These are phyloP conservation scores for Scedosporium dehoogii DNA, from an alignment of 2,329 filamentous ascomycete species.

Conservation along the genomic window DNA sequence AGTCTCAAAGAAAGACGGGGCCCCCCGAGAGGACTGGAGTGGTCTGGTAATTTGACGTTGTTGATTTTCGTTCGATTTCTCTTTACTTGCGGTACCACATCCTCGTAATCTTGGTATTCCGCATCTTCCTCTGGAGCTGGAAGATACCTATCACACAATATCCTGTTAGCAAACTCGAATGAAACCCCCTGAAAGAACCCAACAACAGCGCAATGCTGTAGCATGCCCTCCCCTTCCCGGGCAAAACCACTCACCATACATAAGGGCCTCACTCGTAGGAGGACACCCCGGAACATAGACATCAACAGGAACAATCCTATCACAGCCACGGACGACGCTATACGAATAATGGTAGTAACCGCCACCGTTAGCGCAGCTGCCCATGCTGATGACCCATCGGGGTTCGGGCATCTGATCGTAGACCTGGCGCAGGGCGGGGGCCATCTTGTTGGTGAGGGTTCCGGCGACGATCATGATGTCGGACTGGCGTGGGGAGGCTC, in stretches of 20 bases:
- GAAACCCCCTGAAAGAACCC: background rate
- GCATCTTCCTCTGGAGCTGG: conserved; percentile 69
- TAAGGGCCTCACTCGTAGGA: conserved; percentile 49
- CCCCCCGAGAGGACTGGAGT: too few species aligned
- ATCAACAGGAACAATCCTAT: conserved; percentile 69
- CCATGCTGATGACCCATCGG: conserved; percentile 77
- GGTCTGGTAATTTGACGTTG: background rate
- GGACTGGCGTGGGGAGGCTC: conserved; percentile 76
- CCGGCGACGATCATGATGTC: conserved; percentile 93
- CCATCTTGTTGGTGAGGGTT: conserved; percentile 95
- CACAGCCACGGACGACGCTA: conserved; percentile 64
- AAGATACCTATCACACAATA: conserved; percentile 39
- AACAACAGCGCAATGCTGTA: background rate
- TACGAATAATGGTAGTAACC: conserved; percentile 87
- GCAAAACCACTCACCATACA: conserved; percentile 37
- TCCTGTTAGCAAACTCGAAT: background rate
- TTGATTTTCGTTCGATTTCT: background rate
- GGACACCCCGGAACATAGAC: conserved; percentile 71
- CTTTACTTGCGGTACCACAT: conserved; percentile 49
- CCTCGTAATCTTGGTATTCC: conserved; percentile 44
- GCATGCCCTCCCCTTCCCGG: background rate
- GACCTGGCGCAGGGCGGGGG: conserved; percentile 76
- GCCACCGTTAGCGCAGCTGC: conserved; percentile 74
- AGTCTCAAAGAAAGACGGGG: background rate
- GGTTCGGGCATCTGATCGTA: conserved; percentile 96